These are phyloP conservation scores for Annulohypoxylon nitens DNA, from an alignment of 495 filamentous ascomycete genomes.

Conservation along the genomic window DNA sequence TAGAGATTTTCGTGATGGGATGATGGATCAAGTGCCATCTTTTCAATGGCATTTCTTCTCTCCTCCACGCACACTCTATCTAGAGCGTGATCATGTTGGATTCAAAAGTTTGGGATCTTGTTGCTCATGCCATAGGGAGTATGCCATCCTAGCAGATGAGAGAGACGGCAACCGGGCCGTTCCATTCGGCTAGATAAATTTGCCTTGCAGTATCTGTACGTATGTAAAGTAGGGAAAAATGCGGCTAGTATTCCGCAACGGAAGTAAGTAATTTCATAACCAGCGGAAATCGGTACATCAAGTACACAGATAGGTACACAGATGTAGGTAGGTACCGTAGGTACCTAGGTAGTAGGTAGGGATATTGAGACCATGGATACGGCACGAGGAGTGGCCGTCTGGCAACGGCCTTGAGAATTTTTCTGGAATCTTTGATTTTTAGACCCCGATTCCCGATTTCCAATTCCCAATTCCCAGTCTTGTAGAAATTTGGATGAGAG, in stretches of 20 bases:
- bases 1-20: conserved; percentile 22
- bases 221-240: conserved; percentile 5
- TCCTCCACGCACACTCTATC: conserved; percentile 4
- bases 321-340: background rate
- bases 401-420: conserved; percentile 10
- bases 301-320: background rate
- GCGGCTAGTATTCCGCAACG: conserved; percentile 5
- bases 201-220: conserved; percentile 12
- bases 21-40: conserved; percentile 20
- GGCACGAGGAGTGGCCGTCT: conserved; percentile 9
- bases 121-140: conserved; percentile 21
- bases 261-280: conserved; percentile 1
- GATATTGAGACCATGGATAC: background rate
- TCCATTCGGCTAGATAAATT: conserved; percentile 38
- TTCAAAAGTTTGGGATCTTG: background rate
- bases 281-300: background rate
- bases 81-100: conserved; percentile 18
- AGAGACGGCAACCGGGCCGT: conserved; percentile 44
- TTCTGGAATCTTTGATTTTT: conserved; percentile 30
- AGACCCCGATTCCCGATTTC: conserved; percentile 10
- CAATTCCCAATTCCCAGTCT: conserved; percentile 1
- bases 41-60: conserved; percentile 10
- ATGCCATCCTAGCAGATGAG: conserved; percentile 33
- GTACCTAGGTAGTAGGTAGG: conserved; percentile 11
- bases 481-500: conserved; percentile 19